These are phyloP conservation scores for Zygotorulaspora mrakii DNA, from an alignment of 1,139 yeast species.

Conservation along the genomic window DNA sequence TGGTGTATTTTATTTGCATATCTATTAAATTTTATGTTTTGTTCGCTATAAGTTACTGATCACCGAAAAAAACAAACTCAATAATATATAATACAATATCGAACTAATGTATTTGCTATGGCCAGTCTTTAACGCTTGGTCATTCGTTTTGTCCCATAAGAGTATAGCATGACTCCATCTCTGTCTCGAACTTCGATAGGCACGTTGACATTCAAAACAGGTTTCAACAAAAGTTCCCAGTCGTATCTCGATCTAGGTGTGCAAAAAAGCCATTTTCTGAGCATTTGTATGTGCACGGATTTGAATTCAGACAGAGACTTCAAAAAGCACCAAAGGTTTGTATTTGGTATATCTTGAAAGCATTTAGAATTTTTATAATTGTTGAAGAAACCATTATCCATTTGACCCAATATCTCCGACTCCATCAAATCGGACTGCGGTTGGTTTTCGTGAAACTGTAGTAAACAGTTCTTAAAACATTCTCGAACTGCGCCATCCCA, in stretches of 20 bases:
- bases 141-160: slow-evolving; percentile 25
- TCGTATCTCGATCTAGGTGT: slow-evolving; percentile 39
- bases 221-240: slow-evolving; percentile 38
- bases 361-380: slow-evolving; percentile 28
- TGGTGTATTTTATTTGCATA: neutral
- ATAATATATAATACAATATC: too few species aligned
- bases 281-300: slow-evolving; percentile 37
- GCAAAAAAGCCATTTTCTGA: slow-evolving; percentile 38
- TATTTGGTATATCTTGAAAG: slow-evolving; percentile 34
- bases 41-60: neutral
- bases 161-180: slow-evolving; percentile 38
- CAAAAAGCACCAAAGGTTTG: slow-evolving; percentile 37
- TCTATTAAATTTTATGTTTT: too few species aligned
- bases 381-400: slow-evolving; percentile 25
- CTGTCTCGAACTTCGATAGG: slow-evolving; percentile 38
- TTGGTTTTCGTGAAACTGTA: slow-evolving; percentile 4
- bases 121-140: neutral
- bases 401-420: slow-evolving; percentile 15
- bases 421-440: slow-evolving; percentile 11
- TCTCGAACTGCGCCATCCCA: slow-evolving; percentile 27
- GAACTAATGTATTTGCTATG: neutral
- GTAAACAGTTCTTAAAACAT: slow-evolving; percentile 20
- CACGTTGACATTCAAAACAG: slow-evolving; percentile 37
- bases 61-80: too few species aligned
- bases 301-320: slow-evolving; percentile 31